Evolutionary conservation across 805 yeast genomes (phyloP), one percentile per base, ranked within the genome.

Genomic region (Cyberlindnera galapagoensis): DNA sequence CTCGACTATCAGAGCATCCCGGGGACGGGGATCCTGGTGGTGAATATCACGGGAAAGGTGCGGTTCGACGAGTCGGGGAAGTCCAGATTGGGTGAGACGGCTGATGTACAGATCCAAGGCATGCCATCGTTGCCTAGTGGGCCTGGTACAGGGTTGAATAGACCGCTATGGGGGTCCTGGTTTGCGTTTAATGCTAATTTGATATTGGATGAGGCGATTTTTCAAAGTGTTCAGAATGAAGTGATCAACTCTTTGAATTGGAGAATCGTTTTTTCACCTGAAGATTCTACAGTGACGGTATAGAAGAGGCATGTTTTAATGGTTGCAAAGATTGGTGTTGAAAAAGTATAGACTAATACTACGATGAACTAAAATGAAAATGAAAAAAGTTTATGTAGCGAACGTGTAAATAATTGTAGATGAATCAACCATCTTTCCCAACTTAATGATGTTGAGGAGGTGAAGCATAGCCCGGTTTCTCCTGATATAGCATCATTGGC

Each of bases 61-160:
- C 64, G 77, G 39, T 82, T 81, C 45, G 92, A 83, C 54, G 92
- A 83, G 47, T 69, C 79, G 33, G 92, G 92, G 0, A 68, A 62
- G 38, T 78, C 76, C 38, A 70, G 76, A 49, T 47, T 71, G 18
- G 87, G 87, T 3, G 81, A 77, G 34, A 65, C 74, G 14, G 71
- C 86, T 0, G 76, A 76, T 28, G 53, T 78, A 6, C 42, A 31
- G n/a, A 38, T 36, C 13, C 37, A 33, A 9, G 30, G 24, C 4
- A 5, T 30, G n/a, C 39, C 30, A 18, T 11, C 19, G 12, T 33
- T 24, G 4, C 35, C 34, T 14, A 16, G 21, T 5, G n/a, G n/a
- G n/a, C n/a, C n/a, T n/a, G 28, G 31, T n/a, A 14, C 18, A n/a
- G 13, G 21, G 3, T 8, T 12, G n/a, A 32, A 20, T 18, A 36